Conservation (phyloP, 768 basidiomycete genomes). For the Cystobasidiopsis lactophilus region DNA sequence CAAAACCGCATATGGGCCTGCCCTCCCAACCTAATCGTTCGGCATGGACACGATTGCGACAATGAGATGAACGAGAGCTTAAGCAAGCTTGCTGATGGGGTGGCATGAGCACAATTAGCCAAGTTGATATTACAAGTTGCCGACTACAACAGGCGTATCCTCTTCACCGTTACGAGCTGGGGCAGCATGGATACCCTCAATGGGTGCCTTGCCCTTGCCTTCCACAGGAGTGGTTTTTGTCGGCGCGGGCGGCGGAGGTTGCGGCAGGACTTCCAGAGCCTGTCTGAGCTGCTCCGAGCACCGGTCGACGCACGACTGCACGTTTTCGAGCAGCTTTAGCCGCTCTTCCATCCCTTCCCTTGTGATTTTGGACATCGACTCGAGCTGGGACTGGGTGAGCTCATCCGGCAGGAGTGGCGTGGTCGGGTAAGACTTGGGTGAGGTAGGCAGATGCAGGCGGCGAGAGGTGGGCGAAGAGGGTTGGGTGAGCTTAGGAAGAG, state of each 20-base stretch:
- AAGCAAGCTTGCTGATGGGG: background rate
- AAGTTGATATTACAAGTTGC: background rate
- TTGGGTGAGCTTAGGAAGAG: too few species aligned
- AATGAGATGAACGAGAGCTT: too few species aligned
- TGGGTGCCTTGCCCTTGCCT: conserved; percentile 5
- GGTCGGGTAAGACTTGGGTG: background rate
- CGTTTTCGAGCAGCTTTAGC: conserved; percentile 50
- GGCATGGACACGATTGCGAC: too few species aligned
- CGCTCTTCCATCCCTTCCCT: conserved; percentile 69
- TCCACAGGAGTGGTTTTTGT: background rate
- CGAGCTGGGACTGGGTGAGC: conserved; percentile 41
- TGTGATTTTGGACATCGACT: conserved; percentile 42
- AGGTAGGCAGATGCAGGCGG: too few species aligned
- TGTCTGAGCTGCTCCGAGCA: conserved; percentile 60
- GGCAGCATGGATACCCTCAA: background rate
- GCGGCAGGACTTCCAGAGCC: conserved; percentile 34
- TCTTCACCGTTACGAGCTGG: background rate
- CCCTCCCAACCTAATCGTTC: too few species aligned
- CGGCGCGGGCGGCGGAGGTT: too few species aligned
- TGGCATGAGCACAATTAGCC: background rate
- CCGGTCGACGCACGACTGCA: conserved; percentile 47
- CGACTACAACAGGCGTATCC: background rate
- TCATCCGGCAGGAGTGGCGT: conserved; percentile 28
- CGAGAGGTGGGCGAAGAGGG: too few species aligned
- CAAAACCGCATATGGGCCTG: too few species aligned